Conservation (phyloP, 345 rosid species). For the Hibiscus mutabilis region DNA sequence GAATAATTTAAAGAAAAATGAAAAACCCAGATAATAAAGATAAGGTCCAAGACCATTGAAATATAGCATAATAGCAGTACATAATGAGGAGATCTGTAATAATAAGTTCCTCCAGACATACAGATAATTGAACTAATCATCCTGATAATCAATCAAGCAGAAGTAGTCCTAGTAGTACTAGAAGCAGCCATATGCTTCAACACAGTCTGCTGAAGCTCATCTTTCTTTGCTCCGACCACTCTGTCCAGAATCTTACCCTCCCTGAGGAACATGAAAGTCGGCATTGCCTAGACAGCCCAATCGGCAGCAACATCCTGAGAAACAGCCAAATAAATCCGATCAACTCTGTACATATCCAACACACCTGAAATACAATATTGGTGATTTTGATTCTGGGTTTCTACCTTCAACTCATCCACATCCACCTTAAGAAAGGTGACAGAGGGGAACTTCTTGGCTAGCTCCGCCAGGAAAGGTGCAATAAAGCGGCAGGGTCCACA, state of each 20-base stretch:
- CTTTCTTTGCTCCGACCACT: conserved; percentile 74
- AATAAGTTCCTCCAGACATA: conserved; percentile 10
- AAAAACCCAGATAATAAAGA: not conserved
- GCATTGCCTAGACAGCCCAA: conserved; percentile 73
- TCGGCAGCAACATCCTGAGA: conserved; percentile 56
- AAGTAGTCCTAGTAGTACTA: conserved; percentile 15
- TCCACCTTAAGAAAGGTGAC: conserved; percentile 69
- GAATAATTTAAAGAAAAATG: not conserved
- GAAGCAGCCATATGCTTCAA: conserved; percentile 43
- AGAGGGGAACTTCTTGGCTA: conserved; percentile 51
- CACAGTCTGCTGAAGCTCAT: conserved; percentile 54
- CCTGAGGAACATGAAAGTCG: conserved; percentile 63
- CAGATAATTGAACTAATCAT: not conserved
- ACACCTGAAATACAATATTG: not conserved
- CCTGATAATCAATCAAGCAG: conserved; percentile 23
- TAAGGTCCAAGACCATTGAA: not conserved
- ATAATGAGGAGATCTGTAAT: not conserved
- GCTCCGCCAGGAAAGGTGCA: conserved; percentile 56
- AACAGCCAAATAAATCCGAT: conserved; percentile 6
- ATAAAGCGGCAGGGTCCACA: conserved; percentile 76
- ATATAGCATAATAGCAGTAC: not conserved
- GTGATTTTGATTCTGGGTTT: too few relatives aligned
- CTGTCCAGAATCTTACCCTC: conserved; percentile 65
- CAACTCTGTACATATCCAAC: not conserved
- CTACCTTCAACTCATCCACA: conserved; percentile 68